Conservation (phyloP, 2,329 filamentous ascomycete species). For the Colletotrichum costaricense region DNA sequence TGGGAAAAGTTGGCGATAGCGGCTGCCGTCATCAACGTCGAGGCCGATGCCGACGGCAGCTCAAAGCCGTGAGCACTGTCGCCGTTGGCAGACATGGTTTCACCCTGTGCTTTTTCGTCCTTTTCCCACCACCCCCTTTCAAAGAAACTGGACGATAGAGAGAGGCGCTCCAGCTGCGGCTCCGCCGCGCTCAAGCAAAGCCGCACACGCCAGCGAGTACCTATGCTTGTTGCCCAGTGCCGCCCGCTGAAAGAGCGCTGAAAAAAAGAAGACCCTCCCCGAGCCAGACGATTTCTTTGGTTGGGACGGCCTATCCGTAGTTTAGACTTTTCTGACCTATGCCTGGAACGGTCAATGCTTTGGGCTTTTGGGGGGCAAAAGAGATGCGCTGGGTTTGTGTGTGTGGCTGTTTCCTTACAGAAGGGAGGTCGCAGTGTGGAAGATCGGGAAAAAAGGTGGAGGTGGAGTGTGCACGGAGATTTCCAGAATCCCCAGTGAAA, state of each 20-base stretch:
- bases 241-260: neutral
- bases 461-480: slow-evolving; percentile 33
- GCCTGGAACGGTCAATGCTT: slow-evolving; percentile 26
- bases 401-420: slow-evolving; percentile 23
- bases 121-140: neutral
- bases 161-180: neutral
- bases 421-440: slow-evolving; percentile 16
- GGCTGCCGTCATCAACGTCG: slow-evolving; percentile 14
- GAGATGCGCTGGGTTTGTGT: neutral
- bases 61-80: slow-evolving; percentile 23
- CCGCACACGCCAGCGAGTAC: neutral
- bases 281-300: slow-evolving; percentile 11
- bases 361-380: neutral
- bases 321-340: slow-evolving; percentile 6
- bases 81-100: slow-evolving; percentile 27
- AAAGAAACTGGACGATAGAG: neutral
- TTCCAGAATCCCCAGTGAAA: slow-evolving; percentile 7
- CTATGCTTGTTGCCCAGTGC: neutral
- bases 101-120: slow-evolving; percentile 12
- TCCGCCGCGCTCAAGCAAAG: neutral
- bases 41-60: slow-evolving; percentile 25
- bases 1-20: slow-evolving; percentile 18
- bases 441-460: slow-evolving; percentile 21
- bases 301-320: slow-evolving; percentile 19
- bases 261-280: neutral